These are phyloP conservation scores for Ricinus communis DNA, from an alignment of 345 rosid species.

Conservation along the genomic window DNA sequence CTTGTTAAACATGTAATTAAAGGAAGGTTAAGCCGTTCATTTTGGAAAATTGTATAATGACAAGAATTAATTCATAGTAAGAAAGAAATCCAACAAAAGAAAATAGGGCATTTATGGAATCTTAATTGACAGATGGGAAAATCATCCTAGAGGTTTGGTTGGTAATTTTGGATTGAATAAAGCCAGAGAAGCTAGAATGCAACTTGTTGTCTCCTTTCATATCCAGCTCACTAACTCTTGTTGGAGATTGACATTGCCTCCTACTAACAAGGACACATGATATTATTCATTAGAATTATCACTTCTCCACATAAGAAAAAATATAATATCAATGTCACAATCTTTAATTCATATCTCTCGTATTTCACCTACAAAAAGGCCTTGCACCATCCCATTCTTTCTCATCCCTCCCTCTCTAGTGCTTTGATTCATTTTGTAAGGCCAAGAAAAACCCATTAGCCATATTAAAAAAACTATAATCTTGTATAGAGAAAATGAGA, in stretches of 20 bases:
- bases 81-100: neutral
- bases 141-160: constrained; percentile 25
- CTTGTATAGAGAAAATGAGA: constrained; percentile 45
- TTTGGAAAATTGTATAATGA: too few species aligned
- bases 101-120: constrained; percentile 16
- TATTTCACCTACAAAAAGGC: constrained; percentile 18
- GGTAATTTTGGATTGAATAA: constrained; percentile 23
- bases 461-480: neutral
- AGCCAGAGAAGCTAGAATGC: constrained; percentile 28
- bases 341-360: constrained; percentile 15
- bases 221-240: constrained; percentile 48
- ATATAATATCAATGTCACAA: constrained; percentile 19
- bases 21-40: too few species aligned
- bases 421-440: too few species aligned
- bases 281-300: constrained; percentile 18
- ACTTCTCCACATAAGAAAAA: neutral
- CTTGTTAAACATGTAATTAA: too few species aligned
- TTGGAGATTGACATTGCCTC: constrained; percentile 40
- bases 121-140: constrained; percentile 29
- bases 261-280: constrained; percentile 28
- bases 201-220: constrained; percentile 34
- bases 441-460: too few species aligned
- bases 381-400: constrained; percentile 13
- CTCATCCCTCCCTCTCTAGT: constrained; percentile 3
- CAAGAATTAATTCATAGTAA: neutral